Evolutionary conservation across 495 filamentous ascomycete genomes (phyloP).

Genomic region (Talaromyces wortmannii): DNA sequence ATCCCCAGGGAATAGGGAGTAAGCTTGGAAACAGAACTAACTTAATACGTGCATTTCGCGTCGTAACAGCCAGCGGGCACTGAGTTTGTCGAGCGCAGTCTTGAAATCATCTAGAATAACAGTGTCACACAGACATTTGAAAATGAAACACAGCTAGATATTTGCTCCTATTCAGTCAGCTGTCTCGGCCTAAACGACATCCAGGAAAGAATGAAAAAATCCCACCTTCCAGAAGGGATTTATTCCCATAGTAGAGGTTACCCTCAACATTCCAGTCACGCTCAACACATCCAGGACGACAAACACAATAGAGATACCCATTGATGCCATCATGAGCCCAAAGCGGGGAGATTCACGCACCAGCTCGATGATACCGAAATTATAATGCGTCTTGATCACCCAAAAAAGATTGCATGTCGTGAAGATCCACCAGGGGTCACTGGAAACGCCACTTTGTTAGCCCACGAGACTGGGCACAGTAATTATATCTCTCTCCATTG

Average conservation of each 20-base stretch:
- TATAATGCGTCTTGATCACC: slow-evolving; percentile 30
- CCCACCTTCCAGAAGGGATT: slow-evolving; percentile 8
- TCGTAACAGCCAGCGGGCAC: background rate
- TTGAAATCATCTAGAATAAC: slow-evolving; percentile 59
- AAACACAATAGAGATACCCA: slow-evolving; percentile 34
- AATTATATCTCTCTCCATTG: background rate
- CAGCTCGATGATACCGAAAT: slow-evolving; percentile 25
- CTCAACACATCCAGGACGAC: slow-evolving; percentile 30
- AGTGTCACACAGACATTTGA: slow-evolving; percentile 54
- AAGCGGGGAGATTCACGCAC: slow-evolving; percentile 37
- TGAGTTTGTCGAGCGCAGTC: slow-evolving; percentile 39
- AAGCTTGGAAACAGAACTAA: background rate
- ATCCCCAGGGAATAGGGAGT: background rate
- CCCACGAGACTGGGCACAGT: background rate
- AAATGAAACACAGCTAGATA: slow-evolving; percentile 40
- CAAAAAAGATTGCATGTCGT: slow-evolving; percentile 27
- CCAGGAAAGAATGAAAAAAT: background rate
- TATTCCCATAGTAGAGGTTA: slow-evolving; percentile 3
- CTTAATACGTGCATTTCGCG: background rate
- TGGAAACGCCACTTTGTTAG: slow-evolving; percentile 3
- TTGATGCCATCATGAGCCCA: slow-evolving; percentile 32
- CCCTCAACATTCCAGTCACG: background rate
- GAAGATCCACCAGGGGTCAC: slow-evolving; percentile 44
- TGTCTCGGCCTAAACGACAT: background rate
- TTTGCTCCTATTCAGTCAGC: background rate